Evolutionary conservation across 768 basidiomycete species (phyloP).

Genomic region (Phanerochaete carnosa): DNA sequence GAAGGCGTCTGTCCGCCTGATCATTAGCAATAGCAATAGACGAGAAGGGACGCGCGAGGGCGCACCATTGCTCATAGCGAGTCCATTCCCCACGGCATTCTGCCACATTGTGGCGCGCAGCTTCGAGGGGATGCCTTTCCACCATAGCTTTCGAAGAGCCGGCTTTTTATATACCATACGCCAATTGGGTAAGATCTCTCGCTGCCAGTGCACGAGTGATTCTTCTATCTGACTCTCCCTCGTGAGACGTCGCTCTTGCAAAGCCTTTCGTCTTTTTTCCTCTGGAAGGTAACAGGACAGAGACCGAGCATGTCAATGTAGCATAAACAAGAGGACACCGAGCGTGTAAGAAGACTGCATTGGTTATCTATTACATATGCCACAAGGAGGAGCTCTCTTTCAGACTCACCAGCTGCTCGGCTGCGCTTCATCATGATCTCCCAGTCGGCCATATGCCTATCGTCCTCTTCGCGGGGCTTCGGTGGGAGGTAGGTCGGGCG

Average conservation of each 20-base stretch:
- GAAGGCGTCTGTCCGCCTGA: constrained; percentile 56
- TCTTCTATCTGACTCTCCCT: constrained; percentile 71
- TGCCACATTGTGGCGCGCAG: constrained; percentile 82
- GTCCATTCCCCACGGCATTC: constrained; percentile 76
- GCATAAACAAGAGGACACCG: neutral
- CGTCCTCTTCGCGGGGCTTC: constrained; percentile 72
- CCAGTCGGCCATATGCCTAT: constrained; percentile 84
- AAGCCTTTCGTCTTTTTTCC: constrained; percentile 62
- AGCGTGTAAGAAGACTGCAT: constrained; percentile 17
- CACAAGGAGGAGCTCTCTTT: neutral
- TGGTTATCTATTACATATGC: constrained; percentile 15
- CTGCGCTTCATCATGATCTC: constrained; percentile 85
- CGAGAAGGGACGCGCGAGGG: neutral
- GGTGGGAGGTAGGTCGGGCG: constrained; percentile 85
- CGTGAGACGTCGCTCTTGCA: constrained; percentile 57
- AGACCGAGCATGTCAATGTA: neutral
- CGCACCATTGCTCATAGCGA: constrained; percentile 79
- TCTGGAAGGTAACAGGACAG: constrained; percentile 39
- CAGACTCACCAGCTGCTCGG: constrained; percentile 59
- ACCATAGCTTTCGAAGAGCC: constrained; percentile 72
- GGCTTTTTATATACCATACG: constrained; percentile 65
- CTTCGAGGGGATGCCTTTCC: constrained; percentile 84
- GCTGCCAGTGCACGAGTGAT: constrained; percentile 73
- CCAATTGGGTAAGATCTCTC: constrained; percentile 81
- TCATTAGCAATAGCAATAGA: constrained; percentile 4